phyloP scores from a whole-genome alignment of 768 basidiomycete species.

The Pleurotus platypus region DNA sequence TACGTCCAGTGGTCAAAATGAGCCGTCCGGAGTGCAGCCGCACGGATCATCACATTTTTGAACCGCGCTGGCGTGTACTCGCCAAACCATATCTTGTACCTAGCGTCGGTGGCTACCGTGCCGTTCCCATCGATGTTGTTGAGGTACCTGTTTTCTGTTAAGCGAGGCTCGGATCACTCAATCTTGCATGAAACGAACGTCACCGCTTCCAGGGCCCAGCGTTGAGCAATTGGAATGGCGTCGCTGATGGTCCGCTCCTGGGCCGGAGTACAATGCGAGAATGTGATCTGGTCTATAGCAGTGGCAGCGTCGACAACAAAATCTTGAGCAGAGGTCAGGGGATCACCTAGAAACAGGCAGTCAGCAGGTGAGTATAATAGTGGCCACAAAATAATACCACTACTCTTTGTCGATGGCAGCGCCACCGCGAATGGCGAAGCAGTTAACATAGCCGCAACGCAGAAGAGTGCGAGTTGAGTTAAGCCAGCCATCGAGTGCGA shows the following conservation, averaged over 20 bases:
- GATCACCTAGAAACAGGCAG: no score
- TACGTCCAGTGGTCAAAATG: neutral
- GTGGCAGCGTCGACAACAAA: no score
- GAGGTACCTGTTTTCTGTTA: neutral
- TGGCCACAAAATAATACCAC: no score
- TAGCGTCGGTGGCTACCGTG: neutral
- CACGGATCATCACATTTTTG: neutral
- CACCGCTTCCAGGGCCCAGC: neutral
- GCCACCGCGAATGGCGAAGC: no score
- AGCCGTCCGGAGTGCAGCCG: neutral
- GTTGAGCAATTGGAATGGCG: neutral
- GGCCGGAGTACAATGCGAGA: neutral
- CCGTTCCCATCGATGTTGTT: neutral
- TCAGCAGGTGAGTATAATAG: no score
- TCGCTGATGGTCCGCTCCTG: neutral
- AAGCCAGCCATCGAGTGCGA: no score
- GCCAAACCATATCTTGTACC: conserved; percentile 2
- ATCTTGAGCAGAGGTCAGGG: no score
- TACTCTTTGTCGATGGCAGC: no score
- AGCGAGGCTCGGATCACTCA: no score
- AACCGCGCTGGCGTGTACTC: neutral
- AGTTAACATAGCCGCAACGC: no score
- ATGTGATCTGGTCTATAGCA: no score
- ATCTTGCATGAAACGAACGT: neutral
- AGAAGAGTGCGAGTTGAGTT: no score